Percentiles rank a stretch among this genome's conserved stretches.
These are phyloP conservation scores for Priceomyces haplophilus DNA, from an alignment of 805 yeast genomes.

Conservation along the genomic window DNA sequence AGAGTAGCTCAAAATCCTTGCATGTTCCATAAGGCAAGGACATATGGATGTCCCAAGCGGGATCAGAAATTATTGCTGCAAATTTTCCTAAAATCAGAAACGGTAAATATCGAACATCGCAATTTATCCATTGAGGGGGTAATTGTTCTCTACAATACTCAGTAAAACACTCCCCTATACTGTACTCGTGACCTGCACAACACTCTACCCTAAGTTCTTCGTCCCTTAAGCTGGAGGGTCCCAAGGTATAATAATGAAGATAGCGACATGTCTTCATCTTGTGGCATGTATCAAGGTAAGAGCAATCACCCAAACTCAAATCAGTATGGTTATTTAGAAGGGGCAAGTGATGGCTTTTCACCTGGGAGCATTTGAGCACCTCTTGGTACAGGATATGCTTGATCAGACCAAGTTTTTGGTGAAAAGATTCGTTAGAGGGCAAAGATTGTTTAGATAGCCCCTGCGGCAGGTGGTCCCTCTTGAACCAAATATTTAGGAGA, in stretches of 20 bases:
- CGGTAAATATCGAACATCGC: constrained; percentile 76
- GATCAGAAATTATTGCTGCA: constrained; percentile 83
- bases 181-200: constrained; percentile 35
- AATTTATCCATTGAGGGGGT: constrained; percentile 83
- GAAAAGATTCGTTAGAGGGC: constrained; percentile 8
- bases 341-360: constrained; percentile 29
- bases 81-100: constrained; percentile 72
- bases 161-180: constrained; percentile 47
- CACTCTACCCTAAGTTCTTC: constrained; percentile 9
- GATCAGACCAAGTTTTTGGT: constrained; percentile 13
- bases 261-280: constrained; percentile 77
- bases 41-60: constrained; percentile 97
- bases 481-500: constrained; percentile 22
- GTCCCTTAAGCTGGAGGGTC: constrained; percentile 27
- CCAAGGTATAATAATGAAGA: constrained; percentile 64
- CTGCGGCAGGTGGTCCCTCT: constrained; percentile 14
- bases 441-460: constrained; percentile 2
- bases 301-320: constrained; percentile 76
- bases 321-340: constrained; percentile 57
- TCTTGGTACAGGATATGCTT: constrained; percentile 16
- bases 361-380: constrained; percentile 20
- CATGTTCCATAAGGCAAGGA: constrained; percentile 74
- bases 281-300: constrained; percentile 91
- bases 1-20: constrained; percentile 69
- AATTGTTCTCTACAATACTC: constrained; percentile 29